Evolutionary conservation across 768 basidiomycete genomes (phyloP).

Genomic region (Xerocomus spinulosus): DNA sequence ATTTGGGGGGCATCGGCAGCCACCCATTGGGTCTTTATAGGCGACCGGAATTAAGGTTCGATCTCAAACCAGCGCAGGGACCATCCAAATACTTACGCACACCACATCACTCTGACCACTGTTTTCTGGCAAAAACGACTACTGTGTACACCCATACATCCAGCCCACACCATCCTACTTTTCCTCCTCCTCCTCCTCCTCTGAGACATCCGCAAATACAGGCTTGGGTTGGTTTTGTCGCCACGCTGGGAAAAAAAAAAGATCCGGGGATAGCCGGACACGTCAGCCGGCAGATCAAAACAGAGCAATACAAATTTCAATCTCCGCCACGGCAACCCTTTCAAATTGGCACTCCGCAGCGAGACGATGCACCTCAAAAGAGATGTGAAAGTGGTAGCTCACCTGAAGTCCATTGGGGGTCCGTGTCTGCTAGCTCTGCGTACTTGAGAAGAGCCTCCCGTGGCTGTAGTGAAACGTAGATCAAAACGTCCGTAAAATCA

Average conservation of each 20-base stretch:
- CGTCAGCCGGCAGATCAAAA: slow-evolving; percentile 48
- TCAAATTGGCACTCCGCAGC: slow-evolving; percentile 30
- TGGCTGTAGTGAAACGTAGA: slow-evolving; percentile 53
- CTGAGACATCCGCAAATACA: slow-evolving; percentile 65
- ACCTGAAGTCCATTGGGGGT: slow-evolving; percentile 87
- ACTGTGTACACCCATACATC: slow-evolving; percentile 1
- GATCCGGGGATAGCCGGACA: slow-evolving; percentile 39
- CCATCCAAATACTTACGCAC: slow-evolving; percentile 44
- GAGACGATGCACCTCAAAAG: slow-evolving; percentile 12
- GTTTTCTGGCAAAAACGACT: slow-evolving; percentile 4
- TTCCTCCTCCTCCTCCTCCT: slow-evolving; percentile 57
- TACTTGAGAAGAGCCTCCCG: slow-evolving; percentile 96
- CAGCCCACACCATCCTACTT: slow-evolving; percentile 39
- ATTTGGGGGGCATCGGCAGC: slow-evolving; percentile 60
- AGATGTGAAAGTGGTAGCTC: slow-evolving; percentile 41
- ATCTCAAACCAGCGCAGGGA: slow-evolving; percentile 70
- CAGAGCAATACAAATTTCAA: slow-evolving; percentile 28
- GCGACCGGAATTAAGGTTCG: slow-evolving; percentile 78
- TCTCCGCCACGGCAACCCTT: slow-evolving; percentile 30
- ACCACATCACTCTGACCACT: slow-evolving; percentile 23
- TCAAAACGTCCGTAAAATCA: slow-evolving; percentile 15
- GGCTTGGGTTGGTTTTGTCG: slow-evolving; percentile 79
- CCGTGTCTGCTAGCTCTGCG: slow-evolving; percentile 67
- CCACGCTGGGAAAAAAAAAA: slow-evolving; percentile 71
- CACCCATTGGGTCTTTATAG: slow-evolving; percentile 82